phyloP scores from a whole-genome alignment of 2,329 filamentous ascomycete genomes.

The Trichoderma sp. region DNA sequence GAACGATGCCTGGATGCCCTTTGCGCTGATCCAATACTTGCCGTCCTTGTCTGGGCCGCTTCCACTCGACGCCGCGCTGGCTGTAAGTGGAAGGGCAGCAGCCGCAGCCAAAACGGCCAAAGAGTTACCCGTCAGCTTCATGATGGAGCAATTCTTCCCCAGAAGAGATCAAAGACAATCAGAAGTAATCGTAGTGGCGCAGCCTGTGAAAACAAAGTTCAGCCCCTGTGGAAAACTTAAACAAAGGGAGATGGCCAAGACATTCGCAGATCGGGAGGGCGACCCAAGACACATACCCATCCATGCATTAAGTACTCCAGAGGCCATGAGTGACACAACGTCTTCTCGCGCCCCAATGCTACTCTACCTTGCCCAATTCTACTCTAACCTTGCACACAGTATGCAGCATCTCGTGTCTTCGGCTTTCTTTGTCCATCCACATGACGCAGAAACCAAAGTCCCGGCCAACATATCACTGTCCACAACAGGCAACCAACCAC shows the following conservation, averaged over 20 bases:
- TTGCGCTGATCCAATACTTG: conserved; percentile 70
- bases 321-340: neutral
- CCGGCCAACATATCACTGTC: conserved; percentile 7
- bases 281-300: neutral
- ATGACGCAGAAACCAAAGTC: conserved; percentile 3
- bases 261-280: neutral
- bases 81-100: conserved; percentile 20
- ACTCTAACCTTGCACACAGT: neutral
- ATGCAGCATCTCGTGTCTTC: conserved; percentile 3
- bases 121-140: conserved; percentile 25
- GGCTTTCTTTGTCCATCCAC: conserved; percentile 1
- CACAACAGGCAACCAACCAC: conserved; percentile 8
- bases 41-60: conserved; percentile 53
- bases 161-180: neutral
- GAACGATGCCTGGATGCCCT: conserved; percentile 65
- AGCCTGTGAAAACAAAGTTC: neutral
- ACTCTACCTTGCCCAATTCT: neutral
- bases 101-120: conserved; percentile 23
- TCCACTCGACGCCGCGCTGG: conserved; percentile 17
- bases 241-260: neutral
- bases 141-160: conserved; percentile 15
- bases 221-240: neutral
- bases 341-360: neutral
- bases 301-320: neutral
- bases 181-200: neutral